Evolutionary conservation across 495 filamentous ascomycete species (phyloP), one percentile per base, ranked within the genome.

Genomic region (Penicillium lagena): DNA sequence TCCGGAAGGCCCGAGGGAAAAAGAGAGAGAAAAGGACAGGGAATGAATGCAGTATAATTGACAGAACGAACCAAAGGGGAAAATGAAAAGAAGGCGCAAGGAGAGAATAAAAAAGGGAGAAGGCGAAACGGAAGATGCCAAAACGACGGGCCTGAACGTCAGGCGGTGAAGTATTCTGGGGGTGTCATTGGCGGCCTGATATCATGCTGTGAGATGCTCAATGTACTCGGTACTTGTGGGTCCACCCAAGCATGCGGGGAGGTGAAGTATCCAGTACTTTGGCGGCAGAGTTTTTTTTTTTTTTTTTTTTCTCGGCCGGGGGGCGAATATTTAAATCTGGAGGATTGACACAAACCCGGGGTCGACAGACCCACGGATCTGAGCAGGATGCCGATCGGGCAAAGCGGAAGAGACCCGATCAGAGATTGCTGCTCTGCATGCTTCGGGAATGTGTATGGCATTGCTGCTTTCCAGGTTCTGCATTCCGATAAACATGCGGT

Each of bases 81-180:
- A 51, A 39, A 45, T 28, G 33, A 42, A 49, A 47, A 39, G 29
- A 55, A 45, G 43, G 39, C n/a, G 43, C 53, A 54, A 50, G 55
- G 48, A 39, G 45, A 47, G 44, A 39, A 45, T 44, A 52, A 67
- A 52, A 30, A 73, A 72, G 54, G 81, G 30, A 40, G 47, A 41
- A 44, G 45, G 36, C 14, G 40, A 34, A 35, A 27, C 12, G 33
- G 29, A 33, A 39, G 55, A 51, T 47, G 51, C 45, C 42, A 48
- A 35, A 49, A 50, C 35, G 32, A 43, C 42, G 47, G 57, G 54
- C 31, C 46, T 46, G 49, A 56, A 52, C 22, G 43, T 55, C 31
- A 49, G 58, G 58, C 58, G 58, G 58, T 61, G 58, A 61, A 58
- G 2, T 22, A 3, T 52, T 36, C 40, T 28, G 14, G 34, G 13